Conservation (phyloP, 2,329 filamentous ascomycete species). For the Epicoccum nigrum region DNA sequence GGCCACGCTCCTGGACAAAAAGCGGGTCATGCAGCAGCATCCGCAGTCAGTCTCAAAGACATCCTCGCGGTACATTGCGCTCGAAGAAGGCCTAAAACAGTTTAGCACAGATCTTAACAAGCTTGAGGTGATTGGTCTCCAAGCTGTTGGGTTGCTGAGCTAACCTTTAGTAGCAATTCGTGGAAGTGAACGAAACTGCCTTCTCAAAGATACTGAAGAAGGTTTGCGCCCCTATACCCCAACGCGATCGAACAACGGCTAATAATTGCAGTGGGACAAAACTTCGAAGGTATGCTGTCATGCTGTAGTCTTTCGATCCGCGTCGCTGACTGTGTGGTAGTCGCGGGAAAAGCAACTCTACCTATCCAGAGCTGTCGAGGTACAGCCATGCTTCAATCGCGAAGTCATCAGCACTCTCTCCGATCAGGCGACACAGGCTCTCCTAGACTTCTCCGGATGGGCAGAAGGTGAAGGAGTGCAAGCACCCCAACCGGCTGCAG, state of each 20-base stretch:
- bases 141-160: conserved; percentile 18
- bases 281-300: conserved; percentile 76
- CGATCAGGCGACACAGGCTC: conserved; percentile 93
- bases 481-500: conserved; percentile 53
- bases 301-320: conserved; percentile 19
- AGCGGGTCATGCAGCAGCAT: conserved; percentile 84
- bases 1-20: conserved; percentile 92
- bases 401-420: conserved; percentile 96
- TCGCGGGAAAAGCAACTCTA: conserved; percentile 98
- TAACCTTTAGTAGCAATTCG: conserved; percentile 74
- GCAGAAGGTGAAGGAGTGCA: conserved; percentile 93
- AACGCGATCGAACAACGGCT: conserved; percentile 30
- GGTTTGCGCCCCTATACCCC: conserved; percentile 50
- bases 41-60: conserved; percentile 78
- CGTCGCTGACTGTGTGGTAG: conserved; percentile 52
- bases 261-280: conserved; percentile 82
- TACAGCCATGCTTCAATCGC: conserved; percentile 97
- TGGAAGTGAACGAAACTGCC: conserved; percentile 95
- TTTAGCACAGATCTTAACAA: conserved; percentile 98
- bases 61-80: conserved; percentile 89
- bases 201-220: conserved; percentile 99
- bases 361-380: conserved; percentile 91
- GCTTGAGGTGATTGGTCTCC: conserved; percentile 64
- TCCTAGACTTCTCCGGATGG: conserved; percentile 95
- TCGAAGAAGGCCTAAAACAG: conserved; percentile 96